Conservation (phyloP, 2,329 filamentous ascomycete species). For the Thelonectria discophora region DNA sequence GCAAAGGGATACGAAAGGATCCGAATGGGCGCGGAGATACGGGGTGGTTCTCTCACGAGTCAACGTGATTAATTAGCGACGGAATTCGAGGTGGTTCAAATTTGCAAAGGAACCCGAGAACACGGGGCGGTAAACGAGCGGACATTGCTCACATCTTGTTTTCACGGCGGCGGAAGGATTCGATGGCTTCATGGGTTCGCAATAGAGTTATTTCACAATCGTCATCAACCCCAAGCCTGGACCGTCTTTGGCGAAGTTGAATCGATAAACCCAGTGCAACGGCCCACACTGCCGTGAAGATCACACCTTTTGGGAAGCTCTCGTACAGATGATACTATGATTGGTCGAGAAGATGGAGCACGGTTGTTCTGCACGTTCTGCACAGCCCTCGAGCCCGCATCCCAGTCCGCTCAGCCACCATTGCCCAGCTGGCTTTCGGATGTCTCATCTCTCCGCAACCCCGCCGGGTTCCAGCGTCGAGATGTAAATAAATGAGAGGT, state of each 20-base stretch:
- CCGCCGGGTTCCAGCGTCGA: not conserved
- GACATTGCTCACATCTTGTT: not conserved
- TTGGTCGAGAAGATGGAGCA: not conserved
- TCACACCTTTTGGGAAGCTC: not conserved
- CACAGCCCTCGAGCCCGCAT: not conserved
- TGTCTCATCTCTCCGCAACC: not conserved
- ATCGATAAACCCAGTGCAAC: not conserved
- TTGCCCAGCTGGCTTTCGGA: not conserved
- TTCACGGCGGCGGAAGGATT: not conserved
- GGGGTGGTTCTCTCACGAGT: no score
- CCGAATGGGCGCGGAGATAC: no score
- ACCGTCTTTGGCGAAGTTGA: not conserved
- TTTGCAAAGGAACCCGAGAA: not conserved
- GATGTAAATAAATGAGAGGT: not conserved
- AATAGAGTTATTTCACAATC: not conserved
- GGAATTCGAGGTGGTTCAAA: not conserved
- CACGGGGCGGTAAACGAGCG: not conserved
- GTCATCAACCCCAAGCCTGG: not conserved
- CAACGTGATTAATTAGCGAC: not conserved
- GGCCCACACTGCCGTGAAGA: not conserved
- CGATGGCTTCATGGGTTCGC: not conserved
- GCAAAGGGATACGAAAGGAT: not conserved
- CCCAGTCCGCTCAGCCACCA: not conserved
- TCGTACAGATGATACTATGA: slow-evolving; percentile 4
- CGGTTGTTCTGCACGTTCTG: not conserved